Percentiles rank a stretch among this genome's conserved stretches.
Conservation (phyloP, 805 yeast species). For the Metschnikowia lachancei region DNA sequence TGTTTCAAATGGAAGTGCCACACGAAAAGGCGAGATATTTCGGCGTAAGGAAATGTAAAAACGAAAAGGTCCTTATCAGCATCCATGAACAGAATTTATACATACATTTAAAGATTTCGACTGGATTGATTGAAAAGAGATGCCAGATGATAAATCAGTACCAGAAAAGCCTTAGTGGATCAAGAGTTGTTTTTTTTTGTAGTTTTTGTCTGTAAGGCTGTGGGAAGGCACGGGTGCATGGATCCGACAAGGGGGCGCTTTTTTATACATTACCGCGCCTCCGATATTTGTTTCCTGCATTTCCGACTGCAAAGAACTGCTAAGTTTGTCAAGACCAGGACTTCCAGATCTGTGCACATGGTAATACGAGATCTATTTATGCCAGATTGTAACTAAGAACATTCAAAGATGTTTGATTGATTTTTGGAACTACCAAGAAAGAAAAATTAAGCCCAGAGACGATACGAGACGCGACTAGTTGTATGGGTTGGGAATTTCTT, state of each 20-base stretch:
- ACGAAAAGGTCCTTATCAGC: no score
- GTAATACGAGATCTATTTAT: no score
- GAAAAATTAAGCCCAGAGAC: no score
- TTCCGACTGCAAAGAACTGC: neutral
- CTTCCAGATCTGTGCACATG: no score
- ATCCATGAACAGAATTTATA: neutral
- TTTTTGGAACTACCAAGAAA: no score
- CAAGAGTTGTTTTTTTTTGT: slow-evolving; percentile 14
- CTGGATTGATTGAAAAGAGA: neutral
- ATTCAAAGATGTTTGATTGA: no score
- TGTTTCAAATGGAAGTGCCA: no score
- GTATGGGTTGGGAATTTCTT: no score
- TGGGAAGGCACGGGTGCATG: slow-evolving; percentile 20
- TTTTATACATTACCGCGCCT: slow-evolving; percentile 5
- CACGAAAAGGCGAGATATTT: no score
- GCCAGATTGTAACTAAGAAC: no score
- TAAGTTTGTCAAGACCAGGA: neutral
- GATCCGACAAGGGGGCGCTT: slow-evolving; percentile 15
- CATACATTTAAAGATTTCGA: slow-evolving; percentile 4
- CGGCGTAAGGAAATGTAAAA: no score
- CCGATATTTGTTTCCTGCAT: neutral
- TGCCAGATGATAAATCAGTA: slow-evolving; percentile 3
- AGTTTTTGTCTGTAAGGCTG: slow-evolving; percentile 16
- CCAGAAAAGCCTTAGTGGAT: slow-evolving; percentile 8
- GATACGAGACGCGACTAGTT: no score